Percentiles rank a stretch among this genome's conserved stretches.
phyloP scores from a whole-genome alignment of 257 asterid species.

The Verbascum thapsus region DNA sequence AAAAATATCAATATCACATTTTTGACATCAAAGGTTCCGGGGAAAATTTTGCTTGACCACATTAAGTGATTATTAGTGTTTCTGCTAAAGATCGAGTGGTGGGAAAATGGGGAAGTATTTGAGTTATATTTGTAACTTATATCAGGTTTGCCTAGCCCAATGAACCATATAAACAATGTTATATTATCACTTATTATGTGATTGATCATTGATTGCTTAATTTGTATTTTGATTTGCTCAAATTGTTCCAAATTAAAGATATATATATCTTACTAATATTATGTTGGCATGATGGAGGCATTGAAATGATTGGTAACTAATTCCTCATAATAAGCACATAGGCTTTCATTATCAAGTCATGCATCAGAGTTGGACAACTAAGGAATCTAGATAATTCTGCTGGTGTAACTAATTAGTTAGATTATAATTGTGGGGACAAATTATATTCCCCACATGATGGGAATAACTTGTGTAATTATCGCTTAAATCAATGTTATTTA shows the following conservation, averaged over 20 bases:
- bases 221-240: too few relatives aligned
- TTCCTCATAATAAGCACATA: conserved; percentile 13
- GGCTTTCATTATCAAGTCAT: conserved; percentile 11
- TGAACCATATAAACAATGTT: too few relatives aligned
- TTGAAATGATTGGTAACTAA: conserved; percentile 30
- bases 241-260: too few relatives aligned
- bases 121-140: conserved; percentile 10
- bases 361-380: conserved; percentile 10
- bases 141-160: too few relatives aligned
- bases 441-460: neutral
- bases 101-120: conserved; percentile 85
- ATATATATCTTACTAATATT: neutral
- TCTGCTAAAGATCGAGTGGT: conserved; percentile 77
- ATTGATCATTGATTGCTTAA: too few relatives aligned
- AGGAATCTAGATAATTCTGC: conserved; percentile 10
- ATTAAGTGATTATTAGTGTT: conserved; percentile 40
- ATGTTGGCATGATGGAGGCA: conserved; percentile 33
- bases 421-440: conserved; percentile 6
- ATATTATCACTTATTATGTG: too few relatives aligned
- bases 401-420: conserved; percentile 2
- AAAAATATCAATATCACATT: too few relatives aligned
- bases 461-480: too few relatives aligned
- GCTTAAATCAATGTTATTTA: too few relatives aligned
- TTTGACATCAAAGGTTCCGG: conserved; percentile 49
- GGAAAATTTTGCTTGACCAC: conserved; percentile 34